Evolutionary conservation across 78 protist genomes (phyloP).

Genomic region (slime mould (Dictyostelium discoideum)): DNA sequence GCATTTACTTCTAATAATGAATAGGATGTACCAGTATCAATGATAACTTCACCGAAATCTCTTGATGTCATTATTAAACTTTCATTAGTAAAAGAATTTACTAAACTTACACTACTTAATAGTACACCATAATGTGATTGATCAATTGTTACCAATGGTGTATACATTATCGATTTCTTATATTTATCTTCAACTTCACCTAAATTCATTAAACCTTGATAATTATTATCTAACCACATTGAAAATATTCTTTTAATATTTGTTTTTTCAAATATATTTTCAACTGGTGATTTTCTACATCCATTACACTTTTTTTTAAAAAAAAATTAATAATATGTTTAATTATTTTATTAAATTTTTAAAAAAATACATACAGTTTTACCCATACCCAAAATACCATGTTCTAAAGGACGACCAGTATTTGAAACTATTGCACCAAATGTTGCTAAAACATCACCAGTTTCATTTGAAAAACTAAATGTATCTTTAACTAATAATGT

Average conservation of each 20-base stretch:
- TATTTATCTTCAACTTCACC: constrained; percentile 44
- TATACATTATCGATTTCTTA: neutral
- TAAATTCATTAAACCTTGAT: constrained; percentile 37
- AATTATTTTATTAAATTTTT: too few species aligned
- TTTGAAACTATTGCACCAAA: constrained; percentile 58
- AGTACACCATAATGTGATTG: constrained; percentile 49
- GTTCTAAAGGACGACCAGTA: neutral
- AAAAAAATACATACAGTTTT: constrained; percentile 65
- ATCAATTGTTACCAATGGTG: constrained; percentile 52
- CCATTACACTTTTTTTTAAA: neutral
- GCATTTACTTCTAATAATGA: constrained; percentile 23
- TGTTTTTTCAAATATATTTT: constrained; percentile 21
- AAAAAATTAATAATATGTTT: too few species aligned
- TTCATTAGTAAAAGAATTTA: neutral
- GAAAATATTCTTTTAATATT: constrained; percentile 44
- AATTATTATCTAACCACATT: constrained; percentile 50
- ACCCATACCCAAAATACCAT: constrained; percentile 75
- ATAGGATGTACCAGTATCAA: constrained; percentile 67
- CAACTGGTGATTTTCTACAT: constrained; percentile 53
- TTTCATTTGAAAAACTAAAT: constrained; percentile 26
- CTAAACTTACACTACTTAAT: neutral
- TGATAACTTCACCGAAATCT: constrained; percentile 55
- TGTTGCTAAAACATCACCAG: neutral
- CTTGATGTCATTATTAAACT: constrained; percentile 13
- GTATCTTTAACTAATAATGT: constrained; percentile 38